These are phyloP conservation scores for Fusarium phyllophilum DNA, from an alignment of 2,329 filamentous ascomycete species.

Conservation along the genomic window DNA sequence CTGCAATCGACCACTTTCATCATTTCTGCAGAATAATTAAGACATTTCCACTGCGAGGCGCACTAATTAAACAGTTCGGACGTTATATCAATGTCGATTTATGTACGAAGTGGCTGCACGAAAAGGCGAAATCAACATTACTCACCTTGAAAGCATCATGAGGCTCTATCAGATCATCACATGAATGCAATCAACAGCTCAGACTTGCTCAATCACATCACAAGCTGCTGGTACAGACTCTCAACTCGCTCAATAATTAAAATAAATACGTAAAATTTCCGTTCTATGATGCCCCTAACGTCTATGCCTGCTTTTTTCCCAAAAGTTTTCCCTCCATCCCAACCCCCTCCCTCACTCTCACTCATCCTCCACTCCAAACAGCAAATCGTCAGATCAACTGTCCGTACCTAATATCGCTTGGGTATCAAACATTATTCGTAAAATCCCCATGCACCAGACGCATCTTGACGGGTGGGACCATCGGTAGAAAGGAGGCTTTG, in stretches of 20 bases:
- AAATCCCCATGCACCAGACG: constrained; percentile 37
- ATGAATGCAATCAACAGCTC: neutral
- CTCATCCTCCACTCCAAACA: neutral
- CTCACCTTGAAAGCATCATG: neutral
- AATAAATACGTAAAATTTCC: constrained; percentile 34
- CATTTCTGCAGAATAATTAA: constrained; percentile 5
- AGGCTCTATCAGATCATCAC: neutral
- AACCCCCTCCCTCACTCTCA: neutral
- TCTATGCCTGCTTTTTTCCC: constrained; percentile 33
- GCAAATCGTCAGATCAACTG: constrained; percentile 9
- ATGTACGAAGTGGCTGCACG: neutral
- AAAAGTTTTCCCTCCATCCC: constrained; percentile 1
- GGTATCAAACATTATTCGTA: constrained; percentile 42
- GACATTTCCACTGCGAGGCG: neutral
- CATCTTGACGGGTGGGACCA: constrained; percentile 20
- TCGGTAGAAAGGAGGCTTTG: constrained; percentile 31
- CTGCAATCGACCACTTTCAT: constrained; percentile 25
- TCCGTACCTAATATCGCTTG: constrained; percentile 26
- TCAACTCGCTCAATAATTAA: constrained; percentile 19
- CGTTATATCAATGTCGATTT: neutral
- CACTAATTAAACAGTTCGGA: neutral
- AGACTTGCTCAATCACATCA: neutral
- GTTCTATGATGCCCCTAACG: constrained; percentile 35
- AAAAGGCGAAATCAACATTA: neutral
- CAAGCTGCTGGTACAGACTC: neutral